Evolutionary conservation across 805 yeast genomes (phyloP).

Genomic region (Grigorovia transvaalensis): DNA sequence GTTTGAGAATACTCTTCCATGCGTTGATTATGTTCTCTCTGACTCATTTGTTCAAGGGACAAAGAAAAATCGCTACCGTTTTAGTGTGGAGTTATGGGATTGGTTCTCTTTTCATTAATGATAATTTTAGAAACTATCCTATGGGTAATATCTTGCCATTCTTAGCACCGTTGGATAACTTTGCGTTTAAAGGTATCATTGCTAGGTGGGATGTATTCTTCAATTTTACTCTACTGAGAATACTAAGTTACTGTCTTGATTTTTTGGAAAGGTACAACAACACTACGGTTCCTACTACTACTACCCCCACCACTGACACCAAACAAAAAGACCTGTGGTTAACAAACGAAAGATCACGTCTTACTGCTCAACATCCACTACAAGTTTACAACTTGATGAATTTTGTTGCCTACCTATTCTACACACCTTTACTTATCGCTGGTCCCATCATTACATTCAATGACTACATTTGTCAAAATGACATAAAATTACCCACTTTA

Average conservation of each 20-base stretch:
- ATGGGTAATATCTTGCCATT: conserved; percentile 34
- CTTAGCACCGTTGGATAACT: conserved; percentile 45
- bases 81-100: conserved; percentile 73
- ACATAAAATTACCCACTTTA: conserved; percentile 49
- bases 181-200: conserved; percentile 56
- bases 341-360: conserved; percentile 52
- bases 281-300: conserved; percentile 35
- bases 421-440: conserved; percentile 85
- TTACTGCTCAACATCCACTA: conserved; percentile 51
- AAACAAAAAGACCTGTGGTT: conserved; percentile 2
- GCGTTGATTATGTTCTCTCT: conserved; percentile 39
- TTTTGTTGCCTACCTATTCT: conserved; percentile 66
- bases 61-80: conserved; percentile 32
- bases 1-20: conserved; percentile 51
- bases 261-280: conserved; percentile 37
- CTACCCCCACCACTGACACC: background rate
- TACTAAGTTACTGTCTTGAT: conserved; percentile 77
- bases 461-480: conserved; percentile 72
- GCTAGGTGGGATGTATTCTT: conserved; percentile 93
- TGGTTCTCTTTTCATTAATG: conserved; percentile 69
- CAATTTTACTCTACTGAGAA: conserved; percentile 78
- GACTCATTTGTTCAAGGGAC: conserved; percentile 16
- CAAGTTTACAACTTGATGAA: conserved; percentile 52
- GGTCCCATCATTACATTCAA: conserved; percentile 93
- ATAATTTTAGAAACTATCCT: conserved; percentile 44